Percentiles rank a stretch among this genome's conserved stretches.
phyloP scores from a whole-genome alignment of 805 yeast genomes.

The Kuraishia cidri region DNA sequence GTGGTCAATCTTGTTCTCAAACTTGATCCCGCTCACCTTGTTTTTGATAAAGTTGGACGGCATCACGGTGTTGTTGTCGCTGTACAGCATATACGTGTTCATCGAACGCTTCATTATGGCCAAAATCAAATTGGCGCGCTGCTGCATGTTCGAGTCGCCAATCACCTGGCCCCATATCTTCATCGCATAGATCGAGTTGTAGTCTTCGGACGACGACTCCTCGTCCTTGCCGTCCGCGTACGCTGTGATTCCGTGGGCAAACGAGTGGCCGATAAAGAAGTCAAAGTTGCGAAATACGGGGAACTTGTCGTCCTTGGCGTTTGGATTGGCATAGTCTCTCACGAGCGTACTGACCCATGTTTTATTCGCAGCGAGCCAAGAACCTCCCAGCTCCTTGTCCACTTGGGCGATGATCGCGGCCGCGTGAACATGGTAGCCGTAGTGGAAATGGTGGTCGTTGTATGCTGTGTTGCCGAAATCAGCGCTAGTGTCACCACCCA shows the following conservation, averaged over 20 bases:
- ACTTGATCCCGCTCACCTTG: constrained; percentile 60
- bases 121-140: constrained; percentile 47
- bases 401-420: constrained; percentile 53
- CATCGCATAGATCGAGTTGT: constrained; percentile 54
- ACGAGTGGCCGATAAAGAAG: constrained; percentile 67
- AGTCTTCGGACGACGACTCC: constrained; percentile 65
- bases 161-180: constrained; percentile 50
- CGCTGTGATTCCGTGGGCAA: constrained; percentile 63
- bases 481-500: constrained; percentile 33
- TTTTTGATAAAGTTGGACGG: constrained; percentile 45
- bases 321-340: constrained; percentile 55
- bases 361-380: constrained; percentile 36
- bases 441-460: constrained; percentile 73
- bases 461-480: constrained; percentile 70
- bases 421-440: constrained; percentile 67
- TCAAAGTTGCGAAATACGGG: constrained; percentile 61
- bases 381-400: constrained; percentile 34
- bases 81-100: constrained; percentile 36
- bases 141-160: constrained; percentile 39
- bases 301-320: constrained; percentile 38
- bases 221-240: constrained; percentile 71
- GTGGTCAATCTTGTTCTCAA: constrained; percentile 62
- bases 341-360: constrained; percentile 43
- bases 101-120: constrained; percentile 45
- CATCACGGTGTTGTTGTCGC: constrained; percentile 41